phyloP scores from a whole-genome alignment of 305 asterid species.

The Withania somnifera region DNA sequence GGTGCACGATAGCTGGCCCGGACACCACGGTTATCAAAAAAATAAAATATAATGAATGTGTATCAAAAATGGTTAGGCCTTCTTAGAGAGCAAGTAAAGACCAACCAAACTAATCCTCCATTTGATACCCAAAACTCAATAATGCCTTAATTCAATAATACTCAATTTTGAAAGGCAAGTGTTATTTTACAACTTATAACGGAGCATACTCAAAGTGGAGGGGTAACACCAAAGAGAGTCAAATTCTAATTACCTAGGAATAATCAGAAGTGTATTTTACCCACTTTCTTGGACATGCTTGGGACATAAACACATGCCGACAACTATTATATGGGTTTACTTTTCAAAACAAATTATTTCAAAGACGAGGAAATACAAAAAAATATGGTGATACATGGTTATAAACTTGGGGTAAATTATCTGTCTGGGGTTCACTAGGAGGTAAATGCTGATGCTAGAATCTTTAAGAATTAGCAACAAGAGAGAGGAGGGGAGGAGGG shows the following conservation, averaged over 20 bases:
- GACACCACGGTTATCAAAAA: no score
- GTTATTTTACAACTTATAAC: background rate
- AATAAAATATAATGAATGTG: background rate
- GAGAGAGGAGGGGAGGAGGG: background rate
- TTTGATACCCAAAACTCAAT: background rate
- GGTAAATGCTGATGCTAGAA: background rate
- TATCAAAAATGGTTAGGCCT: background rate
- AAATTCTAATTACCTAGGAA: background rate
- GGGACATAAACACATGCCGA: background rate
- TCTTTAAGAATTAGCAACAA: background rate
- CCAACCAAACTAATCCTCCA: background rate
- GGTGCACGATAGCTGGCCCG: no score
- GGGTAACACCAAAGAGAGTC: background rate
- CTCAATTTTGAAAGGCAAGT: background rate
- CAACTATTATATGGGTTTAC: background rate
- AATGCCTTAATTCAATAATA: background rate
- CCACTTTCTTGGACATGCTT: background rate
- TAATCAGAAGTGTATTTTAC: background rate
- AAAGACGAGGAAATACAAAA: background rate
- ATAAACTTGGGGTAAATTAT: background rate
- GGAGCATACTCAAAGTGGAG: background rate
- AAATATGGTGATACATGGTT: background rate
- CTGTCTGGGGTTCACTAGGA: background rate
- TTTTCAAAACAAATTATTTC: background rate
- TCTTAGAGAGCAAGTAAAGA: background rate